Conservation (phyloP, 2,329 filamentous ascomycete species). For the Trichophyton verrucosum region DNA sequence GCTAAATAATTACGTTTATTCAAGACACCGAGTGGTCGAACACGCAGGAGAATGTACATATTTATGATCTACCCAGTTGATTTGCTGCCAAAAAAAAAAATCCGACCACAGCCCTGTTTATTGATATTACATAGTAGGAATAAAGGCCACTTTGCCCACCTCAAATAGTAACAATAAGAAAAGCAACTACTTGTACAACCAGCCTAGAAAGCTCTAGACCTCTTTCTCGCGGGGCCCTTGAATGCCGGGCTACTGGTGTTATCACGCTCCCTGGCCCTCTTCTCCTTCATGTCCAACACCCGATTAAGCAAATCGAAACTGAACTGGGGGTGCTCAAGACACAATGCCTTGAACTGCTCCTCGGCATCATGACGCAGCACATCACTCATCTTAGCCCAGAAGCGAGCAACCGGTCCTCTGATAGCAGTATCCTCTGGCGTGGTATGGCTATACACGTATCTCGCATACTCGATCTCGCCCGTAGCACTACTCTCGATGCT, state of each 20-base stretch:
- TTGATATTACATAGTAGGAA: not conserved
- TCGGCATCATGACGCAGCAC: conserved; percentile 76
- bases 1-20: not conserved
- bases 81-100: not conserved
- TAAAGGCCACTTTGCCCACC: not conserved
- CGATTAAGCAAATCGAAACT: conserved; percentile 76
- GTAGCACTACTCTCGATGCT: conserved; percentile 75
- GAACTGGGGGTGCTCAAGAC: conserved; percentile 81
- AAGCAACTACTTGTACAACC: not conserved
- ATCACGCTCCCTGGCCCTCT: conserved; percentile 27
- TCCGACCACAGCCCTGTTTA: not conserved
- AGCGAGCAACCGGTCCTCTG: conserved; percentile 71
- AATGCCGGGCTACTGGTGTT: conserved; percentile 20
- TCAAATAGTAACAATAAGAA: not conserved
- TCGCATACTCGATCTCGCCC: conserved; percentile 83
- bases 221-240: conserved; percentile 31
- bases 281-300: conserved; percentile 36
- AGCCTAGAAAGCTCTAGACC: conserved; percentile 15
- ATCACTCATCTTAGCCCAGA: conserved; percentile 75
- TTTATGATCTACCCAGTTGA: not conserved
- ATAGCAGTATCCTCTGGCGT: conserved; percentile 56
- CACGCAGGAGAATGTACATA: not conserved
- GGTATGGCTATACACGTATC: conserved; percentile 78
- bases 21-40: not conserved
- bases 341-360: conserved; percentile 70